A percentile compares a stretch with the other conserved stretches of the same genome.
phyloP scores from a whole-genome alignment of 805 yeast species.

The Debaryomyces maramus region DNA sequence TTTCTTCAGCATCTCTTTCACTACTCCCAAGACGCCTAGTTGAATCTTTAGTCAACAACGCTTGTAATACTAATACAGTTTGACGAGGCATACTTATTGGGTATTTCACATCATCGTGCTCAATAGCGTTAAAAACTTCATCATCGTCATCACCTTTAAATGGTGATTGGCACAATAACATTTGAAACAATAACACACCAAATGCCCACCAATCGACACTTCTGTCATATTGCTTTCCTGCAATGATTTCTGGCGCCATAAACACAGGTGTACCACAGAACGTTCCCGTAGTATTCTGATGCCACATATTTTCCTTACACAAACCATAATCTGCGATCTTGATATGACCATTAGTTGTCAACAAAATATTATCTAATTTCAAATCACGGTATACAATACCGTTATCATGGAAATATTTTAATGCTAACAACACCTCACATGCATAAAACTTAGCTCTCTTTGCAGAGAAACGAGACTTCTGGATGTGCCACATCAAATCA shows the following conservation, averaged over 20 bases:
- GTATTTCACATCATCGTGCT: slow-evolving; percentile 93
- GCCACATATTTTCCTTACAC: slow-evolving; percentile 92
- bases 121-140: slow-evolving; percentile 94
- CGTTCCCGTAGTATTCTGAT: slow-evolving; percentile 82
- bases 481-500: slow-evolving; percentile 99
- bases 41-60: slow-evolving; percentile 88
- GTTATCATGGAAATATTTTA: slow-evolving; percentile 91
- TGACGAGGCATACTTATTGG: slow-evolving; percentile 98
- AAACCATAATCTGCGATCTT: slow-evolving; percentile 97
- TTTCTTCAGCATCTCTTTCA: slow-evolving; percentile 84
- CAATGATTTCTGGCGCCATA: slow-evolving; percentile 97
- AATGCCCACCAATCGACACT: slow-evolving; percentile 99
- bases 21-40: slow-evolving; percentile 80
- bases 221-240: slow-evolving; percentile 88
- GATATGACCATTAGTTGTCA: slow-evolving; percentile 89
- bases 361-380: slow-evolving; percentile 89
- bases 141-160: slow-evolving; percentile 97
- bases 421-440: slow-evolving; percentile 88
- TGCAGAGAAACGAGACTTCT: slow-evolving; percentile 83
- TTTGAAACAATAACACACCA: slow-evolving; percentile 94
- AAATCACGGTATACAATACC: slow-evolving; percentile 96
- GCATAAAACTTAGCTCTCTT: slow-evolving; percentile 96
- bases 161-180: slow-evolving; percentile 95
- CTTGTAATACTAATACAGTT: slow-evolving; percentile 90
- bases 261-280: slow-evolving; percentile 99